Base-by-base conservation (phyloP, 106 monocot species). In the Dioscorea alata region DNA sequence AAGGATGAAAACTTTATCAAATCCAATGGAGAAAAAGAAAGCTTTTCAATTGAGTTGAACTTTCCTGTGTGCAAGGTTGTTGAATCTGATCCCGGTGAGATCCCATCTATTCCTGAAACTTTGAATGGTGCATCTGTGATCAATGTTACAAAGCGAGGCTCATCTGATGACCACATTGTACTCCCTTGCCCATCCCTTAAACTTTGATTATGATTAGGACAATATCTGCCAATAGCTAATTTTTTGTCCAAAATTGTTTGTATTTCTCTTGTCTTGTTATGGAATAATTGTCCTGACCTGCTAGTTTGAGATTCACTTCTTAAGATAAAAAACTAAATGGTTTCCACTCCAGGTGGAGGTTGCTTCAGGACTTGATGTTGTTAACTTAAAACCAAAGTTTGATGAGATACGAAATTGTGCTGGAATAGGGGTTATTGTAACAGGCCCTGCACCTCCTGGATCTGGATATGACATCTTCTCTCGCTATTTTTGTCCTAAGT, bases 11-110 rank as follows among this genome's bases (percentile, higher is more conserved):
- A 61, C 73, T 20, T 19, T 22, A 32, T 32, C 54, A 14, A 13
- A 19, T 15, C 14, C 58, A 54, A 22, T 60, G 53, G 23, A 22
- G 56, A 34, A 24, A 77, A 50, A 12, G 76, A 62, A 5, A 63
- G 15, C n/a, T 84, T 88, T 63, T 81, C 74, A 10, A 89, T 96
- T 59, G 91, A 95, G 75, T 70, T 95, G 63, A 73, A 95, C 67
- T 91, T 95, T 67, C 95, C 95, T 16, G 49, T 74, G 69, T 12
- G 73, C 31, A 61, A 72, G 13, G 59, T 88, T 13, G 57, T 63
- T 0, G 81, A 80, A 35, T 91, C 76, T 53, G 74, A 75, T 50
- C n/a, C 60, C 2, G 15, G 23, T 9, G 86, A 91, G 68, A 20
- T 78, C 19, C 84, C 88, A 4, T 73, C 71, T 19, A 79, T 95